Percentiles rank a stretch among this genome's conserved stretches.
Conservation (phyloP, 768 basidiomycete genomes). For the Kwoniella europaea region DNA sequence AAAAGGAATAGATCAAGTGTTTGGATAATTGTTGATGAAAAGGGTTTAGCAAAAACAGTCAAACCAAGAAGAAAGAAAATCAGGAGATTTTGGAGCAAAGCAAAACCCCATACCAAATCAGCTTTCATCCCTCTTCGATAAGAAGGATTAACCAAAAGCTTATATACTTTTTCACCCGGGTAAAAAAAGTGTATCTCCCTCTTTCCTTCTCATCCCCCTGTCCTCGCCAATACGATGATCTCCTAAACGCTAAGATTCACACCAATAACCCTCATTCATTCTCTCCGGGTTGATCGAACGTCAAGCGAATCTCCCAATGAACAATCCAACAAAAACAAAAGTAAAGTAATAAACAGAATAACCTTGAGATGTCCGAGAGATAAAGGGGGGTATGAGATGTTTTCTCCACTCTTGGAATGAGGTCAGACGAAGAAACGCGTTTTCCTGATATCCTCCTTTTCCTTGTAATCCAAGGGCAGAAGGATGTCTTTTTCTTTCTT, state of each 20-base stretch:
- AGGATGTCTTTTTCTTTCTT: neutral
- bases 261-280: neutral
- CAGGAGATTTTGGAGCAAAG: neutral
- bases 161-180: slow-evolving; percentile 8
- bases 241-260: neutral
- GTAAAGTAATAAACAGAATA: neutral
- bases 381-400: neutral
- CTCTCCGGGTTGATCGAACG: neutral
- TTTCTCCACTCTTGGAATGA: neutral
- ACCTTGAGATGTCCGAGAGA: neutral
- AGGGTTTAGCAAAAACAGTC: neutral
- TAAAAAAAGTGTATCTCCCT: neutral
- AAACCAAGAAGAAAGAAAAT: neutral
- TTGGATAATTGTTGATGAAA: neutral
- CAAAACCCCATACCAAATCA: neutral
- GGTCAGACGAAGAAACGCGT: slow-evolving; percentile 11
- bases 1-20: slow-evolving; percentile 4
- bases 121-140: neutral
- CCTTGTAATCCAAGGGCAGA: too few species aligned
- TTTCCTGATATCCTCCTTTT: slow-evolving; percentile 1
- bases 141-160: neutral
- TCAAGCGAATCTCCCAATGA: neutral
- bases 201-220: neutral
- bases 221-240: neutral
- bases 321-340: neutral